Base-by-base conservation (phyloP, 2,329 filamentous ascomycete genomes). In the Phoma sp. region DNA sequence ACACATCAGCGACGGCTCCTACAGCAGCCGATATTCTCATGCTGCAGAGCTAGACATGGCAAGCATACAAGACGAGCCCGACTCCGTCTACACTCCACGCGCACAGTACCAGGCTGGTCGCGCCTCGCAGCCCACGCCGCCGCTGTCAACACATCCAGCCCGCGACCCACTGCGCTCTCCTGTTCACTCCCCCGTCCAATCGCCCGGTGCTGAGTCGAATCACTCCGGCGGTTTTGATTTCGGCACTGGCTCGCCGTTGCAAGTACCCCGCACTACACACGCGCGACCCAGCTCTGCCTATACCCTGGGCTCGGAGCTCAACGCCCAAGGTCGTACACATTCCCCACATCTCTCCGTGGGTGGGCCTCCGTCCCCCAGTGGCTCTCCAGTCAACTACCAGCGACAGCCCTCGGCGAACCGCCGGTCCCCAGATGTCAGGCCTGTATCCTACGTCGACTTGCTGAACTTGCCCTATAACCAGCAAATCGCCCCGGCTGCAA, bases 401-500 rank as follows among this genome's bases (percentile, higher is more conserved):
- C 80, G 82, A 37, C 79, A 79, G n/a, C 64, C 79, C 4, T 84
- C 84, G 3, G 71, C 77, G 6, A 83, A 80, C 15, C 78, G 82
- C 31, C 74, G 80, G 19, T 87, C 86, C 15, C 85, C 85, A 3
- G 84, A 85, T 57, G 79, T 74, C 47, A 77, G 86, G 43, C 84
- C 85, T 0, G 70, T 81, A 7, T 88, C 85, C 6, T 86, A 87
- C 63, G 76, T 88, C 27, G 85, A 88, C 65, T 75, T 88, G 35
- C 78, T 88, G 27, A 87, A 79, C 56, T 78, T 85, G 2, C 90
- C 90, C 0, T 96, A 96, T 72, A 90, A 90, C 22, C 92, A 96
- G 74, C 91, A 91, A 53, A 86, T 77, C 74, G 91, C 77, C 68
- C 91, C 78, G 70, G 79, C 80, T 6, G 77, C 81, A 33, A 80